These are phyloP conservation scores for Ceratocystis eucalypticola DNA, from an alignment of 2,329 filamentous ascomycete species.

Conservation along the genomic window DNA sequence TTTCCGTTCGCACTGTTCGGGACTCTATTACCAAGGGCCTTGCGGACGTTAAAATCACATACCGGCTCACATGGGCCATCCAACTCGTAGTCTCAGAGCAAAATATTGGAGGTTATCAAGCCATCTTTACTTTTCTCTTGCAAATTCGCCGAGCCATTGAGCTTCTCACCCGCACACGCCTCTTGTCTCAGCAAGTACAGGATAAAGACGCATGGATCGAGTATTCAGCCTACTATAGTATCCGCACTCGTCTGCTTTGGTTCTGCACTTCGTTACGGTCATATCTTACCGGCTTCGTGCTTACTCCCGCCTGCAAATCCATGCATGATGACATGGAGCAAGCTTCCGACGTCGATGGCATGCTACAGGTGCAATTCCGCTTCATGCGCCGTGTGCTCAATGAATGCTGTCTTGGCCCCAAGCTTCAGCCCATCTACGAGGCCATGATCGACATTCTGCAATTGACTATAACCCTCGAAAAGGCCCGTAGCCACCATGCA, in stretches of 20 bases:
- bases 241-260: conserved; percentile 62
- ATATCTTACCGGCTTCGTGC: conserved; percentile 61
- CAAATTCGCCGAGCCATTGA: conserved; percentile 61
- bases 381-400: conserved; percentile 51
- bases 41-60: conserved; percentile 50
- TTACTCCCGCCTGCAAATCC: conserved; percentile 44
- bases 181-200: conserved; percentile 30
- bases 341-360: conserved; percentile 64
- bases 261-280: conserved; percentile 62
- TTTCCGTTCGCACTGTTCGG: conserved; percentile 34
- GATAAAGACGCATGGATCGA: conserved; percentile 30
- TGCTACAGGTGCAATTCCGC: conserved; percentile 55
- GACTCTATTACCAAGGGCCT: conserved; percentile 46
- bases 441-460: conserved; percentile 66
- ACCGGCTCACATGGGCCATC: conserved; percentile 52
- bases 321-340: conserved; percentile 45
- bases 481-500: conserved; percentile 36
- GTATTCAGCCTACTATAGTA: conserved; percentile 39
- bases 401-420: conserved; percentile 55
- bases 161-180: conserved; percentile 44
- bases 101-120: conserved; percentile 53
- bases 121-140: conserved; percentile 60
- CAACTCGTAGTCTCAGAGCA: conserved; percentile 59
- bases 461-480: conserved; percentile 55
- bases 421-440: conserved; percentile 56